Conservation (phyloP, 768 basidiomycete genomes). For the Calocera cornea region DNA sequence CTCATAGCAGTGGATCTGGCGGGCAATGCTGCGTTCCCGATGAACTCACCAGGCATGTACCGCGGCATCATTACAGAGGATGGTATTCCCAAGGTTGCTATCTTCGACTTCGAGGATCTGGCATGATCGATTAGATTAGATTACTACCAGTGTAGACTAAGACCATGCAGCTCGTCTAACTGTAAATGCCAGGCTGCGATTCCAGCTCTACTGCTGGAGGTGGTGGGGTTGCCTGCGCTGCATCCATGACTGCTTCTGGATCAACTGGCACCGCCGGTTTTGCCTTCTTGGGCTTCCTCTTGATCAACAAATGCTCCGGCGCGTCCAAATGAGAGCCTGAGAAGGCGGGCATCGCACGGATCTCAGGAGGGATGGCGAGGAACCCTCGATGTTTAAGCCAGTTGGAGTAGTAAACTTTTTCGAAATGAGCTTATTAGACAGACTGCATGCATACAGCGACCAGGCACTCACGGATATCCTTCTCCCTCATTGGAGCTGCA, state of each 20-base stretch:
- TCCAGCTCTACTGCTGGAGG: background rate
- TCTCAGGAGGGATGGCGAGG: conserved; percentile 22
- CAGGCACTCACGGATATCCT: conserved; percentile 60
- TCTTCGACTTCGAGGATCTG: conserved; percentile 52
- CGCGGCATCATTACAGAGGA: conserved; percentile 58
- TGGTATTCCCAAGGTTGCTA: conserved; percentile 58
- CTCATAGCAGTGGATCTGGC: conserved; percentile 55
- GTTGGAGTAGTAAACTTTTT: conserved; percentile 72
- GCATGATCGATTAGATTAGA: conserved; percentile 12
- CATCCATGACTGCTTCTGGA: background rate
- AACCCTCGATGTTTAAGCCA: conserved; percentile 57
- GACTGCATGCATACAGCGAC: conserved; percentile 6
- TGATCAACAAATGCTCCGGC: background rate
- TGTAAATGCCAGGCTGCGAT: background rate
- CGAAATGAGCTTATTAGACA: background rate
- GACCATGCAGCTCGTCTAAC: background rate
- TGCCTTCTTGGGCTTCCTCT: background rate
- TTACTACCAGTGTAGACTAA: background rate
- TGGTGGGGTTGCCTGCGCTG: background rate
- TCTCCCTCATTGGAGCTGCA: conserved; percentile 73
- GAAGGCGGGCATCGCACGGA: background rate
- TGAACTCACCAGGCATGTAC: conserved; percentile 75
- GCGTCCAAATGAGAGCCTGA: background rate
- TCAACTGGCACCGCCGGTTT: background rate
- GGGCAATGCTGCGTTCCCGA: conserved; percentile 58